Percentiles rank a stretch among this genome's conserved stretches.
phyloP scores from a whole-genome alignment of 768 basidiomycete genomes.

The Collybia nuda region DNA sequence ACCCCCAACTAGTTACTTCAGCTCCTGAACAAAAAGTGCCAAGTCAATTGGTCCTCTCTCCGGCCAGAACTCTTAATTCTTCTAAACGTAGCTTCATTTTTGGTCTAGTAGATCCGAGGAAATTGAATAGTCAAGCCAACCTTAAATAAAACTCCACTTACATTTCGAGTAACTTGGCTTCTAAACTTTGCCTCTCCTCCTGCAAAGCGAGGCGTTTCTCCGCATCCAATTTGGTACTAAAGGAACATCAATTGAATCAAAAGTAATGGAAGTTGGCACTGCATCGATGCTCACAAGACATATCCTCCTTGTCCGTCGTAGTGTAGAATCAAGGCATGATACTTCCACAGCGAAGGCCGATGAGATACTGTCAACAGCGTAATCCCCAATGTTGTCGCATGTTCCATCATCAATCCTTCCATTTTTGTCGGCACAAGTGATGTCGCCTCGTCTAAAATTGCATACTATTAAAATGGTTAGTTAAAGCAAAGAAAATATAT shows the following conservation, averaged over 20 bases:
- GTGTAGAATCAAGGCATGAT: conserved; percentile 85
- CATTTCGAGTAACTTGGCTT: conserved; percentile 85
- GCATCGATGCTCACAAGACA: conserved; percentile 69
- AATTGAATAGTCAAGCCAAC: neutral
- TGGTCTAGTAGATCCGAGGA: conserved; percentile 45
- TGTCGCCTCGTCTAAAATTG: conserved; percentile 95
- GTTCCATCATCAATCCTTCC: conserved; percentile 94
- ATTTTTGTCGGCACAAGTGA: conserved; percentile 91
- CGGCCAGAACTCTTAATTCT: conserved; percentile 50
- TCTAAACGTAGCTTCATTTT: conserved; percentile 77
- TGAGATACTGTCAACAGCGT: conserved; percentile 95
- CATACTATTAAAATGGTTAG: conserved; percentile 59
- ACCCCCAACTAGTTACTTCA: neutral
- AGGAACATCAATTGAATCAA: conserved; percentile 3
- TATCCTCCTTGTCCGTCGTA: conserved; percentile 96
- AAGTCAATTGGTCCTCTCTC: neutral
- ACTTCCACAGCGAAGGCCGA: conserved; percentile 91
- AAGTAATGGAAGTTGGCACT: neutral
- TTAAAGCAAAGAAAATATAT: neutral
- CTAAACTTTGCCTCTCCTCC: conserved; percentile 90
- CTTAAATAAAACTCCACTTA: conserved; percentile 39
- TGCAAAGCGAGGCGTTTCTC: conserved; percentile 88
- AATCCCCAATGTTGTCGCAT: conserved; percentile 83
- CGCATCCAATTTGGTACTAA: conserved; percentile 84
- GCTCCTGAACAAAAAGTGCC: neutral